A percentile compares a stretch with the other conserved stretches of the same genome.
Evolutionary conservation across 202 grass and related monocot genomes (phyloP).

Genomic region (Hordeum pubiflorum): DNA sequence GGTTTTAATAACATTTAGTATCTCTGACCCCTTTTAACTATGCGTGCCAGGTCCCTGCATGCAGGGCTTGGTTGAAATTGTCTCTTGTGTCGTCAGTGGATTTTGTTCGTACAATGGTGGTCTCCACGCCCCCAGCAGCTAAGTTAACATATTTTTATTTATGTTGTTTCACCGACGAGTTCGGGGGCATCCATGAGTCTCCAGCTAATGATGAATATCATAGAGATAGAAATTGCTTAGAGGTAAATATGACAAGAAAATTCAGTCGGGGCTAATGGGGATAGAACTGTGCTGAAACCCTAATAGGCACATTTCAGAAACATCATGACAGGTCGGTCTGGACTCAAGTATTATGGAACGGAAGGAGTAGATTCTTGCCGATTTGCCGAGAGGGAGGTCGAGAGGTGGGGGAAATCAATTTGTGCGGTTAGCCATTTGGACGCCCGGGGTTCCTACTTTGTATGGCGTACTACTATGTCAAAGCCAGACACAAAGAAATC

Average conservation of each 20-base stretch:
- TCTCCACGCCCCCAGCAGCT: not conserved
- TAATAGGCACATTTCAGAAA: not conserved
- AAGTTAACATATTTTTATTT: not conserved
- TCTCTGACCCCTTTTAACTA: slow-evolving; percentile 6
- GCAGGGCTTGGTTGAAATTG: slow-evolving; percentile 10
- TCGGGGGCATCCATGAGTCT: not conserved
- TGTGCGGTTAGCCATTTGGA: too few species aligned
- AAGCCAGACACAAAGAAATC: too few species aligned
- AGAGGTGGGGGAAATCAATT: too few species aligned
- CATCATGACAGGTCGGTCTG: not conserved
- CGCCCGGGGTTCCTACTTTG: too few species aligned
- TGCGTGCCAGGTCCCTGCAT: slow-evolving; percentile 9
- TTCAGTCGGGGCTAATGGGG: not conserved
- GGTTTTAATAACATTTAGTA: slow-evolving; percentile 1
- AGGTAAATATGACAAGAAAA: not conserved
- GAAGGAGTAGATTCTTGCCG: too few species aligned
- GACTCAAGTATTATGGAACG: too few species aligned
- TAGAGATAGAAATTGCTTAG: not conserved
- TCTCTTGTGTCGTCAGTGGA: not conserved
- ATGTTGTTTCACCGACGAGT: not conserved
- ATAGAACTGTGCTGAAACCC: not conserved
- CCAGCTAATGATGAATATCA: not conserved
- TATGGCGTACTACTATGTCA: too few species aligned
- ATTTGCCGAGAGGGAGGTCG: too few species aligned
- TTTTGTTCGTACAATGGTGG: not conserved